These are phyloP conservation scores for Aureobasidium sp. DNA, from an alignment of 2,329 filamentous ascomycete genomes.

Conservation along the genomic window DNA sequence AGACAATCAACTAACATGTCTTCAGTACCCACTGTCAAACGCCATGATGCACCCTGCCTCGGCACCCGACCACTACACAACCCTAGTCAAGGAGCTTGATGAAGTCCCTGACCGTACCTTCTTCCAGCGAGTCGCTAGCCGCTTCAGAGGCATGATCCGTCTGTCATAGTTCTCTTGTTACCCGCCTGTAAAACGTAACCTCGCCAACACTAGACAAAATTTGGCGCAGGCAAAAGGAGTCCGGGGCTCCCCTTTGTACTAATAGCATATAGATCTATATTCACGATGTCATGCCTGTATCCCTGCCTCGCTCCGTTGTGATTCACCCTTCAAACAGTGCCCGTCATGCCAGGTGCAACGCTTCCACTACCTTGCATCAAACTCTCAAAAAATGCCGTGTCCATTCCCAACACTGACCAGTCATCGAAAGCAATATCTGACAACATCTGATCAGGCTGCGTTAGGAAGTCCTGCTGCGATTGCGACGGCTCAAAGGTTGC, in stretches of 20 bases:
- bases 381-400: neutral
- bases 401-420: neutral
- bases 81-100: slow-evolving; percentile 46
- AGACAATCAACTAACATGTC: neutral
- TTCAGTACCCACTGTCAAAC: slow-evolving; percentile 42
- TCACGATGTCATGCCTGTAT: neutral
- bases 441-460: neutral
- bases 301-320: neutral
- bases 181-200: neutral
- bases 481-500: neutral
- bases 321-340: neutral
- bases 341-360: neutral
- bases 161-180: slow-evolving; percentile 28
- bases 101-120: slow-evolving; percentile 46
- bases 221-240: neutral
- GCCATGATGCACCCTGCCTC: slow-evolving; percentile 44
- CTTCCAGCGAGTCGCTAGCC: slow-evolving; percentile 39
- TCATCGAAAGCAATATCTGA: neutral
- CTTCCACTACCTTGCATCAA: neutral
- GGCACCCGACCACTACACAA: slow-evolving; percentile 47
- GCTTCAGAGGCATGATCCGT: slow-evolving; percentile 43
- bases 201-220: neutral
- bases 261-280: slow-evolving; percentile 7
- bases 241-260: neutral
- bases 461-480: neutral